Base-by-base conservation (phyloP, 768 basidiomycete species). In the Exidia glandulosa region DNA sequence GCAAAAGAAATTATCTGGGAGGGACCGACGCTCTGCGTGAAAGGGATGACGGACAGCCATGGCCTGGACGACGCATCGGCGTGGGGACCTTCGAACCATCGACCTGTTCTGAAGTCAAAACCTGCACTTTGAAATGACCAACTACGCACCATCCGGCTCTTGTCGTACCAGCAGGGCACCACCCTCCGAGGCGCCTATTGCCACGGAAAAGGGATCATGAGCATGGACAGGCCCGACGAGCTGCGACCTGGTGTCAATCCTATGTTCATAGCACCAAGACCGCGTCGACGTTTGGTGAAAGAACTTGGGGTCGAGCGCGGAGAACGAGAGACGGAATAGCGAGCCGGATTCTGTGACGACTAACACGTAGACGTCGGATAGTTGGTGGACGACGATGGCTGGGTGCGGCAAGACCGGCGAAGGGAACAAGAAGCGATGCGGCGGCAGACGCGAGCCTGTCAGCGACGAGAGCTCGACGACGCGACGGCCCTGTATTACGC, bases 391-490 rank as follows among this genome's bases (percentile, higher is more conserved):
- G 66, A 87, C 80, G 57, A 92, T 67, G 25, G 84, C 79, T 2
- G 91, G 90, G 55, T 78, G 73, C 13, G 85, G 77, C 30, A 89
- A 70, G 56, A 93, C 71, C 9, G 79, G 67, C 10, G 87, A 82
- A 36, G 90, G 89, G 65, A 91, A 90, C 63, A 88, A 77, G 69
- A 94, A 82, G 60, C 89, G 84, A 63, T 92, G 79, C 19, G 90
- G 84, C 32, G 79, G 75, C 2, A 84, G 74, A 63, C 82, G 75
- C 1, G 79, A 77, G 30, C 30, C 30, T 4, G 87, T 82, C 50
- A 91, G 74, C n/a, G 90, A 88, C 36, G 84, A 68, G 52, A 94
- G 80, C 67, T 94, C 89, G 47, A 91, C 71, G 56, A 90, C 84
- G 63, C 83, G 72, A 29, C 85, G 86, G 50, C 80, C 82, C 62